Evolutionary conservation across 2,329 filamentous ascomycete genomes (phyloP).

Genomic region (Scleromitrula shiraiana): DNA sequence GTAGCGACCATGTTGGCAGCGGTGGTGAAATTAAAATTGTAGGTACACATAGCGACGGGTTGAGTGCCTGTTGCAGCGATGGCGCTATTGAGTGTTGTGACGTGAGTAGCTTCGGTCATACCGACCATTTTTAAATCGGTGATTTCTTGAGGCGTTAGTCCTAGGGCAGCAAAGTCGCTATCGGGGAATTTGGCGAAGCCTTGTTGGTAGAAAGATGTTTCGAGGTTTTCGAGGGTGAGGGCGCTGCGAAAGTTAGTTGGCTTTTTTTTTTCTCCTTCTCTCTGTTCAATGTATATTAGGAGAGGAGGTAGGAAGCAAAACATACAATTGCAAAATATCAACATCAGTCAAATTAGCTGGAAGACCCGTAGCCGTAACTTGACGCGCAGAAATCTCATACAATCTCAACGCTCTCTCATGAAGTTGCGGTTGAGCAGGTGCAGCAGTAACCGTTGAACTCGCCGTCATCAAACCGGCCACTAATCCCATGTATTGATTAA

Average conservation of each 20-base stretch:
- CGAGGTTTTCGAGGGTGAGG: constrained; percentile 67
- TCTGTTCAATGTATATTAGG: not conserved
- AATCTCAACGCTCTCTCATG: constrained; percentile 19
- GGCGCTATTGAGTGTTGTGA: constrained; percentile 49
- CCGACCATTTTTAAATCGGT: constrained; percentile 54
- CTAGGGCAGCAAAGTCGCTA: constrained; percentile 55
- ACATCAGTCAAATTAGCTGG: constrained; percentile 38
- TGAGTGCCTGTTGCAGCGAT: constrained; percentile 54
- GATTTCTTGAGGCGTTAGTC: constrained; percentile 47
- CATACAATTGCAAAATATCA: constrained; percentile 47
- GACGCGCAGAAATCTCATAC: constrained; percentile 22
- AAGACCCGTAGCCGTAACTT: constrained; percentile 26
- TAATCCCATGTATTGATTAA: constrained; percentile 25
- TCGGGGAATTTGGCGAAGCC: constrained; percentile 61
- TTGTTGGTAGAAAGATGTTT: constrained; percentile 63
- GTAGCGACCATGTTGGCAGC: constrained; percentile 60
- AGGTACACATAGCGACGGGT: constrained; percentile 61
- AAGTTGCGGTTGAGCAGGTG: constrained; percentile 25
- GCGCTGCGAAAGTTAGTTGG: constrained; percentile 40
- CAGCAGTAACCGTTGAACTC: constrained; percentile 23
- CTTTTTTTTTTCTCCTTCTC: not conserved
- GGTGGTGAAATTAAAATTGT: constrained; percentile 63
- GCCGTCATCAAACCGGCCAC: constrained; percentile 22
- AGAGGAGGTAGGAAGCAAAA: not conserved
- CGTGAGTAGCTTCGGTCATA: constrained; percentile 55